Conservation (phyloP, 2,329 filamentous ascomycete species). For the Arachnomyces sp. region DNA sequence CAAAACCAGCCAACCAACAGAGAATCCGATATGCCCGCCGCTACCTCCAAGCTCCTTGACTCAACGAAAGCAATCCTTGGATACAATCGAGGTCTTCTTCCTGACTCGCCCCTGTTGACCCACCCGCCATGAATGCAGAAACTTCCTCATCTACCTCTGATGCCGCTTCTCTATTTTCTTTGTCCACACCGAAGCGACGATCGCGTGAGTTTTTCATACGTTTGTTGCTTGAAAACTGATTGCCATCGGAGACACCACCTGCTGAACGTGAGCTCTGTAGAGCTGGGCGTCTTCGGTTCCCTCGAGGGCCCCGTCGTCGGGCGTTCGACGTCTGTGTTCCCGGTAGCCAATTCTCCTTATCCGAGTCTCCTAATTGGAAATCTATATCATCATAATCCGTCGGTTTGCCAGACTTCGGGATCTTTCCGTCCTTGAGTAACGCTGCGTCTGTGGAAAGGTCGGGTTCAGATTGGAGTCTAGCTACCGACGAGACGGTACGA, state of each 20-base stretch:
- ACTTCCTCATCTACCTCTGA: slow-evolving; percentile 54
- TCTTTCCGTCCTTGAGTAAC: slow-evolving; percentile 14
- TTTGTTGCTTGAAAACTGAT: slow-evolving; percentile 16
- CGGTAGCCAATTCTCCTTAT: slow-evolving; percentile 84
- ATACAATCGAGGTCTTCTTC: slow-evolving; percentile 80
- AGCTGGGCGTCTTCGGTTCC: slow-evolving; percentile 28
- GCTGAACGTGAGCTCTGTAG: slow-evolving; percentile 36
- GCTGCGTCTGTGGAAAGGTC: slow-evolving; percentile 21
- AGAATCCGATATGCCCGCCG: background rate
- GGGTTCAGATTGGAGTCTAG: slow-evolving; percentile 47
- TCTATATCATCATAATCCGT: slow-evolving; percentile 31
- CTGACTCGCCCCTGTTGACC: slow-evolving; percentile 48
- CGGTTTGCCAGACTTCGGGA: slow-evolving; percentile 14
- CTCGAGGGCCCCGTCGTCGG: slow-evolving; percentile 25
- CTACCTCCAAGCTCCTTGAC: slow-evolving; percentile 83
- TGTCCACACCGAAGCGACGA: slow-evolving; percentile 15
- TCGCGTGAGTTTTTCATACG: slow-evolving; percentile 19
- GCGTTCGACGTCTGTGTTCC: slow-evolving; percentile 36
- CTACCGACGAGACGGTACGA: slow-evolving; percentile 54
- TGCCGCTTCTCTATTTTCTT: slow-evolving; percentile 29
- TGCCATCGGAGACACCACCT: slow-evolving; percentile 19
- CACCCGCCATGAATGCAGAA: slow-evolving; percentile 59
- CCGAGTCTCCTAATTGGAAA: slow-evolving; percentile 61
- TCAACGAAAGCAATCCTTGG: slow-evolving; percentile 77
- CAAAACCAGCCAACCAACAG: too few species aligned